Conservation (phyloP, 2,329 filamentous ascomycete species). For the Colletotrichum scovillei region DNA sequence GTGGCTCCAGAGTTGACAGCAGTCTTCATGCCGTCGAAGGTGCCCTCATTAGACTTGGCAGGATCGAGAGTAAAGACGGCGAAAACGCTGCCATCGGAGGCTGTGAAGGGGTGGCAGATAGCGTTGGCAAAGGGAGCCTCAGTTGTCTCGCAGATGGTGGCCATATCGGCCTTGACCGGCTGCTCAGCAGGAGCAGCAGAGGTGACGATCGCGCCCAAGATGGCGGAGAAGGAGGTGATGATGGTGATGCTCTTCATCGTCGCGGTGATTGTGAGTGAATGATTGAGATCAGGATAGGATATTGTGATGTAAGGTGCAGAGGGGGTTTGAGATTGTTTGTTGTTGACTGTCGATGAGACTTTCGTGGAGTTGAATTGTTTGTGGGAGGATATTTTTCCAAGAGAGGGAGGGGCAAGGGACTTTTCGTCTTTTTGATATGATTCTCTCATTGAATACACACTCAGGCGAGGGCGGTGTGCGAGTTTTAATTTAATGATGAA, state of each 20-base stretch:
- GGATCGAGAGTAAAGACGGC: background rate
- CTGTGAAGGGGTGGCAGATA: background rate
- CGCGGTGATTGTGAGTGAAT: background rate
- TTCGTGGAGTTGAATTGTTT: background rate
- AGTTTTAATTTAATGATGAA: background rate
- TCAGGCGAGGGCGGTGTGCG: background rate
- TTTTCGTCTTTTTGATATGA: background rate
- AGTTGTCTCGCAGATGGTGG: background rate
- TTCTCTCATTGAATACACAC: background rate
- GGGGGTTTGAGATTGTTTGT: background rate
- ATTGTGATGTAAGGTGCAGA: background rate
- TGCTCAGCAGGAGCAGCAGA: background rate
- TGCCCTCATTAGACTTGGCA: background rate
- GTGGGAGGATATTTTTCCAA: background rate
- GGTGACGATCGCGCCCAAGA: background rate
- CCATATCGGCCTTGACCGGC: background rate
- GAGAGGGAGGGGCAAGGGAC: background rate
- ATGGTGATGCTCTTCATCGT: background rate
- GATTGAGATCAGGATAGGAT: background rate
- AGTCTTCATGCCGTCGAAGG: background rate
- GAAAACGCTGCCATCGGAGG: background rate
- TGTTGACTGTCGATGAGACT: background rate
- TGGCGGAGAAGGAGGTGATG: background rate
- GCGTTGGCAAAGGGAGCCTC: background rate
- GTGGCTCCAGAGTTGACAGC: background rate